Evolutionary conservation across 495 filamentous ascomycete genomes (phyloP).

Genomic region (Barbatosphaeria neglecta): DNA sequence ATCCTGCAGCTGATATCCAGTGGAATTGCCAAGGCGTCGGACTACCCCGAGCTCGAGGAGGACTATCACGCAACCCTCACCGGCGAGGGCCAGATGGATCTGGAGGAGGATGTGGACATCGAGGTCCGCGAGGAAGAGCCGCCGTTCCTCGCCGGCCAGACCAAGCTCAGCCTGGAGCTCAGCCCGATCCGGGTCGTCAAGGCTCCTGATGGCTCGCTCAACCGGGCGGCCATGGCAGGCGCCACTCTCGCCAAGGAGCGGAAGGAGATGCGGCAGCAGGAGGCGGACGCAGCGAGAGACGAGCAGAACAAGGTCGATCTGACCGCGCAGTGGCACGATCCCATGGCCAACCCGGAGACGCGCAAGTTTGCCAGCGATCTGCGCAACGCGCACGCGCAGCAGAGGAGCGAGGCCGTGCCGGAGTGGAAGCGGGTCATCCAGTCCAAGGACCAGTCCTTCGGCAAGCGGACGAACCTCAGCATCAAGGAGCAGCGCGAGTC

Average conservation of each 20-base stretch:
- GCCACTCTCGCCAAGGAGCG: slow-evolving; percentile 84
- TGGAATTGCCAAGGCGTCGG: slow-evolving; percentile 76
- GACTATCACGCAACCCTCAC: slow-evolving; percentile 81
- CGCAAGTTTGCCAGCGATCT: slow-evolving; percentile 82
- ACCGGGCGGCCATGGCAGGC: slow-evolving; percentile 88
- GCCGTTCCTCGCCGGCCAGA: slow-evolving; percentile 91
- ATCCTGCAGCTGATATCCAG: slow-evolving; percentile 94
- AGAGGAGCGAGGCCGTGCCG: slow-evolving; percentile 54
- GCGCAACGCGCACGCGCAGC: slow-evolving; percentile 38
- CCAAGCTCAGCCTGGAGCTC: slow-evolving; percentile 85
- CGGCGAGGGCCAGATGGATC: slow-evolving; percentile 79
- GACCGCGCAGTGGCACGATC: slow-evolving; percentile 89
- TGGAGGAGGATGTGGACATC: slow-evolving; percentile 96
- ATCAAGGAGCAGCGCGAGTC: slow-evolving; percentile 93
- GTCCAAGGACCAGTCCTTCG: slow-evolving; percentile 71
- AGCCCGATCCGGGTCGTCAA: slow-evolving; percentile 95
- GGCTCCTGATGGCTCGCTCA: slow-evolving; percentile 90
- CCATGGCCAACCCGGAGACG: slow-evolving; percentile 76
- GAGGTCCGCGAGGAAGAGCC: slow-evolving; percentile 94
- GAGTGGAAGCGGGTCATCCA: slow-evolving; percentile 88
- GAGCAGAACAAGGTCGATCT: slow-evolving; percentile 74
- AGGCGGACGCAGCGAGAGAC: slow-evolving; percentile 73
- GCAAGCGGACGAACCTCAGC: slow-evolving; percentile 77
- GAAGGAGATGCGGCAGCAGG: slow-evolving; percentile 77
- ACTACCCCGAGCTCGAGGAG: slow-evolving; percentile 91